Evolutionary conservation across 495 filamentous ascomycete genomes (phyloP).

Genomic region (Podospora sp.): DNA sequence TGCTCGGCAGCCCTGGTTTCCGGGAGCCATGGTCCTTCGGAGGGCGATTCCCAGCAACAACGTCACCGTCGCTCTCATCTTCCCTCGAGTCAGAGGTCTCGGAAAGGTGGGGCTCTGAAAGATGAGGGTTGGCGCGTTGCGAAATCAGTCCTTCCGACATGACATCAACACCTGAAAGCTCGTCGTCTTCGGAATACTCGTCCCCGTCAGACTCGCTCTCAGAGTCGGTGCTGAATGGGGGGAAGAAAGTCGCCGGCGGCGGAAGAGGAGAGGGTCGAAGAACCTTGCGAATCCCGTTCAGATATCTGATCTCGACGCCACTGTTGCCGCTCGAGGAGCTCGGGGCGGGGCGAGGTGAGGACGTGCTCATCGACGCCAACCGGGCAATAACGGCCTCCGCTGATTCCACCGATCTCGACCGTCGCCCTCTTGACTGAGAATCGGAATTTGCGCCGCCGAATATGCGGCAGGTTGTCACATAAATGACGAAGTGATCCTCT

Average conservation of each 20-base stretch:
- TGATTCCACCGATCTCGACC: slow-evolving; percentile 28
- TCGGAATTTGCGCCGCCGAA: slow-evolving; percentile 20
- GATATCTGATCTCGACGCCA: slow-evolving; percentile 41
- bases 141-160: slow-evolving; percentile 31
- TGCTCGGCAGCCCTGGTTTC: background rate
- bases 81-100: slow-evolving; percentile 34
- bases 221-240: slow-evolving; percentile 36
- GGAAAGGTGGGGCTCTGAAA: slow-evolving; percentile 32
- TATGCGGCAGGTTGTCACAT: slow-evolving; percentile 54
- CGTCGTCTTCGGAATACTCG: slow-evolving; percentile 36
- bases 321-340: background rate
- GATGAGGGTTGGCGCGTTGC: slow-evolving; percentile 35
- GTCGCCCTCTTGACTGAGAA: slow-evolving; percentile 5
- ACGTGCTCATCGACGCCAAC: slow-evolving; percentile 42
- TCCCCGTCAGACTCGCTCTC: slow-evolving; percentile 37
- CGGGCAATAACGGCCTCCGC: slow-evolving; percentile 41
- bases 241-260: slow-evolving; percentile 45
- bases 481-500: slow-evolving; percentile 66
- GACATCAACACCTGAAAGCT: slow-evolving; percentile 5
- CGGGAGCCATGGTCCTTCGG: background rate
- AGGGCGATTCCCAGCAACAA: background rate
- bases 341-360: slow-evolving; percentile 31
- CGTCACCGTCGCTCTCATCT: slow-evolving; percentile 10
- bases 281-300: slow-evolving; percentile 31
- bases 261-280: slow-evolving; percentile 49